Base-by-base conservation (phyloP, 2,329 filamentous ascomycete genomes). In the Calonectria hongkongensis region DNA sequence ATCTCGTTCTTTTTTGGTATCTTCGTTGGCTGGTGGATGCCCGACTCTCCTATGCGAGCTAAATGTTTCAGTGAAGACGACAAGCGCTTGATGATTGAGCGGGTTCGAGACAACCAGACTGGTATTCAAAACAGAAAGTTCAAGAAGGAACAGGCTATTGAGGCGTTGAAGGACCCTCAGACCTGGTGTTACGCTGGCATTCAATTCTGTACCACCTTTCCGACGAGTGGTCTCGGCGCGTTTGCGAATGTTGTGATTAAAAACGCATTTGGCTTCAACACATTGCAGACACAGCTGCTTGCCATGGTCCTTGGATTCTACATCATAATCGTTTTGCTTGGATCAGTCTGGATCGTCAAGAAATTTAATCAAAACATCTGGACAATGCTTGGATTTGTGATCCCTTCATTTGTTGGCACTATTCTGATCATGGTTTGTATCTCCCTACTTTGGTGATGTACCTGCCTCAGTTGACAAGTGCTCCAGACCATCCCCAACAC, bases 241-340 rank as follows among this genome's bases (percentile, higher is more conserved):
- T 95, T 95, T 80, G 91, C 92, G 68, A 93, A 93, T 74, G 93
- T 95, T 77, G 93, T 96, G 78, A 94, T 95, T 82, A 89, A 88
- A 68, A 86, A 87, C 18, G 43, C 43, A 2, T 92, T 95, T 71
- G 84, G 92, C 0, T 96, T 95, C 79, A 88, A 85, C 0, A 85
- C 86, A 0, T 85, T 95, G 8, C 84, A 95, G 82, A 94, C 93
- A 0, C 93, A 95, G 83, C 86, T 96, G 1, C 85, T 96, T 28
- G 89, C 92, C 47, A 95, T 95, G 92, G 93, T 95, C 0, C 86
- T 94, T 0, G 94, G 94, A 6, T 90, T 89, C 43, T 94, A 94
- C 76, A 95, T 95, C 77, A 94, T 95, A 73, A 86, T 92, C 62
- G 89, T 95, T 4, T 86, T 95, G 1, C 84, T 95, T 30, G 85